phyloP scores from a whole-genome alignment of 768 basidiomycete species.

The Lentinula detonsa region DNA sequence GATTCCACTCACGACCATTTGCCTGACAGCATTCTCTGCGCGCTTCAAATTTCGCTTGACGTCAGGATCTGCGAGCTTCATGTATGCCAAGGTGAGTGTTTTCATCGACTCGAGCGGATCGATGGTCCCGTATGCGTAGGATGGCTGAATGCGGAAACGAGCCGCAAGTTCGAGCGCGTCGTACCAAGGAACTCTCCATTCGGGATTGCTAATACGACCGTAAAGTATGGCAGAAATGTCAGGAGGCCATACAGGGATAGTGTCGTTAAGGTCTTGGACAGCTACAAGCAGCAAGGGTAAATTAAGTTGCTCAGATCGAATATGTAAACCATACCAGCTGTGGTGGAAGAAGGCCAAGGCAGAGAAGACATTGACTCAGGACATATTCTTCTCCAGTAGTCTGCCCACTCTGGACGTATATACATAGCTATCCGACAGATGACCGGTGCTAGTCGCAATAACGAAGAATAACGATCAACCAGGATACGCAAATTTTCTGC shows the following conservation, averaged over 20 bases:
- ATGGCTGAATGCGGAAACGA: slow-evolving; percentile 43
- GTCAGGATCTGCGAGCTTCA: slow-evolving; percentile 49
- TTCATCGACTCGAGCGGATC: slow-evolving; percentile 54
- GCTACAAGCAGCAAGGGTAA: slow-evolving; percentile 20
- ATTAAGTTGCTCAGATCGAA: neutral
- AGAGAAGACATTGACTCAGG: slow-evolving; percentile 46
- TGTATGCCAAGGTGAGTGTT: slow-evolving; percentile 51
- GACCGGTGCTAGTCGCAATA: slow-evolving; percentile 53
- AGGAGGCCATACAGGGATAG: slow-evolving; percentile 71
- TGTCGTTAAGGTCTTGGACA: slow-evolving; percentile 53
- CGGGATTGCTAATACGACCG: slow-evolving; percentile 55
- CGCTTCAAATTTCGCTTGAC: slow-evolving; percentile 50
- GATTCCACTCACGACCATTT: slow-evolving; percentile 44
- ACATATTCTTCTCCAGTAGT: slow-evolving; percentile 85
- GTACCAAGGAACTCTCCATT: slow-evolving; percentile 56
- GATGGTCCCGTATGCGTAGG: slow-evolving; percentile 55
- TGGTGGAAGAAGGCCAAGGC: slow-evolving; percentile 48
- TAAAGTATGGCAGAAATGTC: slow-evolving; percentile 68
- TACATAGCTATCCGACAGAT: slow-evolving; percentile 57
- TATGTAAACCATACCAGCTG: slow-evolving; percentile 28
- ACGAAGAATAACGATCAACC: slow-evolving; percentile 46
- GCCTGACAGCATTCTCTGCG: slow-evolving; percentile 57
- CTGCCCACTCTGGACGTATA: slow-evolving; percentile 81
- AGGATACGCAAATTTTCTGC: slow-evolving; percentile 64
- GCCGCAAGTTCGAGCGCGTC: slow-evolving; percentile 41